These are phyloP conservation scores for Phytophthora foliorum DNA, from an alignment of 352 stramenopile genomes.

Conservation along the genomic window DNA sequence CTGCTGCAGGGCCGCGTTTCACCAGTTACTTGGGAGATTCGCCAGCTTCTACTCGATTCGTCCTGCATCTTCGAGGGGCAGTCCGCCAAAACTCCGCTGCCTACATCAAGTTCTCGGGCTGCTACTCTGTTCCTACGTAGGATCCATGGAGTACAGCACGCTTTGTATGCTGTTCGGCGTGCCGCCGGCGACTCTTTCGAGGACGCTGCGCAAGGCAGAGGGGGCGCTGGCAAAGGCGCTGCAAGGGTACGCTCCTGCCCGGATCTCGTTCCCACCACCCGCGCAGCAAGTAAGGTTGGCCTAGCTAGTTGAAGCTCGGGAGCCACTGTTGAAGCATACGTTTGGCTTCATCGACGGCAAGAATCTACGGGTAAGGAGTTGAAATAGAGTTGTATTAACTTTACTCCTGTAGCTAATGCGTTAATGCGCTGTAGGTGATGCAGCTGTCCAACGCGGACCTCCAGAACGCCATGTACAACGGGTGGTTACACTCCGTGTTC, in stretches of 20 bases:
- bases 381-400: not conserved
- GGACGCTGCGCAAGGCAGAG: not conserved
- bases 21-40: not conserved
- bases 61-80: not conserved
- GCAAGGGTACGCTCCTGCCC: not conserved
- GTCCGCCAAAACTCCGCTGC: not conserved
- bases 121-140: not conserved
- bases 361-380: not conserved
- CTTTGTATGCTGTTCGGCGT: not conserved
- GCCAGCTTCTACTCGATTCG: not conserved
- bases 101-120: not conserved
- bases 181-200: not conserved
- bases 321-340: not conserved
- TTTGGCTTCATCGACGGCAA: not conserved
- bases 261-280: not conserved
- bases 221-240: not conserved
- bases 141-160: not conserved
- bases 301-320: not conserved
- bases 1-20: not conserved
- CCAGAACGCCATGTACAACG: not conserved
- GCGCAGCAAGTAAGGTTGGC: too few relatives aligned
- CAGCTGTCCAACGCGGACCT: not conserved
- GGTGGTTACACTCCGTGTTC: conserved; percentile 7
- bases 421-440: not conserved
- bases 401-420: not conserved